phyloP scores from a whole-genome alignment of 208 protist genomes.

The Trypanosoma theileri region DNA sequence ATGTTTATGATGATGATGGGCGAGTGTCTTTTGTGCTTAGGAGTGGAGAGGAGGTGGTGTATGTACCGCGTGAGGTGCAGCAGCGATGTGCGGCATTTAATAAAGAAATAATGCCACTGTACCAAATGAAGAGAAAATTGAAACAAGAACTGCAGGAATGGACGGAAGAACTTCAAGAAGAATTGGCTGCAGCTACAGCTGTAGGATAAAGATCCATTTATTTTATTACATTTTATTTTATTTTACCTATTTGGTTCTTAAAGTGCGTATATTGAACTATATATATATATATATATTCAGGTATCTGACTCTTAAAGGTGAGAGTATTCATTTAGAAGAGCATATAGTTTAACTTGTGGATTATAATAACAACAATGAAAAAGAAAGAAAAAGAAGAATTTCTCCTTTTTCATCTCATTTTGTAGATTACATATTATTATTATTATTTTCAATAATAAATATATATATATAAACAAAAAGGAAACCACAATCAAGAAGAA shows the following conservation, averaged over 20 bases:
- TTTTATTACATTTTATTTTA: not conserved
- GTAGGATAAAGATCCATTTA: not conserved
- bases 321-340: too few species aligned
- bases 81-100: slow-evolving; percentile 19
- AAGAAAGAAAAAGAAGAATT: not conserved
- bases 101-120: slow-evolving; percentile 12
- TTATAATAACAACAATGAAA: not conserved
- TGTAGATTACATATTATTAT: too few species aligned
- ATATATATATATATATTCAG: too few species aligned
- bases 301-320: too few species aligned
- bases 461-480: not conserved
- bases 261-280: not conserved
- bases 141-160: slow-evolving; percentile 23
- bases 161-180: slow-evolving; percentile 32
- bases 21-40: slow-evolving; percentile 1
- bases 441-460: not conserved
- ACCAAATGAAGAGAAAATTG: slow-evolving; percentile 5
- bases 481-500: too few species aligned
- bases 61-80: slow-evolving; percentile 15
- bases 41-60: not conserved
- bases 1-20: slow-evolving; percentile 12
- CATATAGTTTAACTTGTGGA: too few species aligned
- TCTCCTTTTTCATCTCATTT: too few species aligned
- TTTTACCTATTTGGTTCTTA: not conserved
- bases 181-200: slow-evolving; percentile 1